Percentiles rank a stretch among this genome's conserved stretches.
Conservation (phyloP, 106 monocot genomes). For the Posidonia australis region DNA sequence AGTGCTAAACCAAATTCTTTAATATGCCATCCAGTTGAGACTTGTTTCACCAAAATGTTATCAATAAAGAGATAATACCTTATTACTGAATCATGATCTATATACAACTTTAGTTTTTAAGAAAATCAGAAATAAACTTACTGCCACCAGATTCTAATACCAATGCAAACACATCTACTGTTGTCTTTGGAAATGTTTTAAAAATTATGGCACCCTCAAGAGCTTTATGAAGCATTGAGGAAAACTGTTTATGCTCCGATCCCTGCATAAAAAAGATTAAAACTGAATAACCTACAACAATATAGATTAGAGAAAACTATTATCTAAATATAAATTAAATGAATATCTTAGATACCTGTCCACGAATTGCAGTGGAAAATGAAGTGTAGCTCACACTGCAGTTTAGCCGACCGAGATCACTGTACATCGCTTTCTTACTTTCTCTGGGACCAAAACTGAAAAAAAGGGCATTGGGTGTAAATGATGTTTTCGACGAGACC, state of each 20-base stretch:
- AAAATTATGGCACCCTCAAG: conserved; percentile 83
- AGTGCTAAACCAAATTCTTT: too few species aligned
- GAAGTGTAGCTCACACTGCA: conserved; percentile 85
- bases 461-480: background rate
- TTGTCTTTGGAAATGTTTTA: conserved; percentile 89
- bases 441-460: conserved; percentile 93
- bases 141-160: conserved; percentile 96
- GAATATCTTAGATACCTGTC: conserved; percentile 36
- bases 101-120: background rate
- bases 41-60: background rate
- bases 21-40: too few species aligned
- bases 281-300: background rate
- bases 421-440: conserved; percentile 98
- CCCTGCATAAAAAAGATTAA: conserved; percentile 33
- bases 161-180: conserved; percentile 94
- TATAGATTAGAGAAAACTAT: background rate
- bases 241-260: conserved; percentile 69
- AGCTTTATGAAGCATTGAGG: conserved; percentile 87
- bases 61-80: background rate
- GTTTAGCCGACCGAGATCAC: conserved; percentile 73
- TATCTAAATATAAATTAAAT: background rate
- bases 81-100: background rate
- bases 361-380: conserved; percentile 65
- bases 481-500: background rate
- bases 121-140: conserved; percentile 27